Evolutionary conservation across 345 rosid genomes (phyloP).

Genomic region (Citrus maxima): DNA sequence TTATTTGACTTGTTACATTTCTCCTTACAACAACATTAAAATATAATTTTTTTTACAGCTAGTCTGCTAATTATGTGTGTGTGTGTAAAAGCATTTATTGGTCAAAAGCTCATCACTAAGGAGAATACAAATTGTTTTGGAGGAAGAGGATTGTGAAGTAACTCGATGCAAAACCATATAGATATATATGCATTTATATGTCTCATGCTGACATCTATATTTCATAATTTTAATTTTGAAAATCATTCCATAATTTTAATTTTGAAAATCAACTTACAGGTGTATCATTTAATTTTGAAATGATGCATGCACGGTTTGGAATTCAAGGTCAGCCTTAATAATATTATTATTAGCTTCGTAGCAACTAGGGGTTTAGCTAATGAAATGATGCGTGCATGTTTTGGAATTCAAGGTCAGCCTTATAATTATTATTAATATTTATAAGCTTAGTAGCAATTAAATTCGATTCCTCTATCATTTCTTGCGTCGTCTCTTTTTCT

Average conservation of each 20-base stretch:
- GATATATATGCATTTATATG: neutral
- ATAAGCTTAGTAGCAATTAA: no score
- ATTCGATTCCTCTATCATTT: no score
- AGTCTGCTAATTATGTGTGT: no score
- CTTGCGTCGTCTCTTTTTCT: neutral
- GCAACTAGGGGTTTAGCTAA: no score
- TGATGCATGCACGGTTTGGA: conserved; percentile 4
- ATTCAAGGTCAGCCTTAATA: neutral
- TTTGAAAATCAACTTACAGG: neutral
- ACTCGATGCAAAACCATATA: neutral
- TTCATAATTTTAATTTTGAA: neutral
- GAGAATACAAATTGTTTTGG: neutral
- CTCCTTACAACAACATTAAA: no score
- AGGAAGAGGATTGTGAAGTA: neutral
- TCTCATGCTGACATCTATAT: neutral
- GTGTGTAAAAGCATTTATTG: no score
- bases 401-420: no score
- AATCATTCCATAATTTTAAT: neutral
- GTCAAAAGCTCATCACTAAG: neutral
- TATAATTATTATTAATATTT: no score
- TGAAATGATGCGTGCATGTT: no score
- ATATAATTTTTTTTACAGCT: no score
- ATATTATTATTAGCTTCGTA: no score
- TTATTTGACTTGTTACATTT: no score
- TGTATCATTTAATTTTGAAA: neutral